phyloP scores from a whole-genome alignment of 1,284 basidiomycete species.

The Pseudozyma sp. region DNA sequence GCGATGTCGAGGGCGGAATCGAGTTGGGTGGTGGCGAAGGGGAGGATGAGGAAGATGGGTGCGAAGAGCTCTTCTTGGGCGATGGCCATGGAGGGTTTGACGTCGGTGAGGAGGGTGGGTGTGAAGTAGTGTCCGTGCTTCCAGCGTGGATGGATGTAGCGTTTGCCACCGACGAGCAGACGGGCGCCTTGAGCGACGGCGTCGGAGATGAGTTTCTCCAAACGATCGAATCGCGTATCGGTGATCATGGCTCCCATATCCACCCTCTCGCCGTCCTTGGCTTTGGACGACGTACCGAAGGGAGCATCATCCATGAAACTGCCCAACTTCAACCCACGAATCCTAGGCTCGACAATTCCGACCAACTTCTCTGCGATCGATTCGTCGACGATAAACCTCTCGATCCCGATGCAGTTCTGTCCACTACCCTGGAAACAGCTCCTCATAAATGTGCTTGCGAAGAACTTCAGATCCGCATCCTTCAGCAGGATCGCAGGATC shows the following conservation, averaged over 20 bases:
- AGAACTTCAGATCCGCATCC: conserved; percentile 71
- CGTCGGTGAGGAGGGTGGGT: conserved; percentile 87
- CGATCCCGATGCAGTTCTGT: conserved; percentile 92
- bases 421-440: conserved; percentile 79
- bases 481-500: conserved; percentile 73
- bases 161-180: conserved; percentile 77
- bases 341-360: conserved; percentile 44
- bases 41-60: conserved; percentile 64
- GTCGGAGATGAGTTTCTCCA: conserved; percentile 78
- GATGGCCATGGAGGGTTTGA: conserved; percentile 71
- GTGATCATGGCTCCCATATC: conserved; percentile 87
- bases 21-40: conserved; percentile 75
- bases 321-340: conserved; percentile 54
- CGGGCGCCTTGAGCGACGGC: conserved; percentile 81
- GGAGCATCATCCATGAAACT: conserved; percentile 61
- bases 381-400: conserved; percentile 86
- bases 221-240: conserved; percentile 75
- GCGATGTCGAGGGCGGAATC: conserved; percentile 87
- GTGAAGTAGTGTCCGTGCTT: conserved; percentile 80
- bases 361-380: conserved; percentile 81
- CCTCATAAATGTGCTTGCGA: conserved; percentile 70
- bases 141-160: conserved; percentile 76
- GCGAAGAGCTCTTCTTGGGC: conserved; percentile 64
- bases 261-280: conserved; percentile 3
- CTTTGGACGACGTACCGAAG: conserved; percentile 25